Evolutionary conservation across 768 basidiomycete species (phyloP).

Genomic region (Suillus alpinus): DNA sequence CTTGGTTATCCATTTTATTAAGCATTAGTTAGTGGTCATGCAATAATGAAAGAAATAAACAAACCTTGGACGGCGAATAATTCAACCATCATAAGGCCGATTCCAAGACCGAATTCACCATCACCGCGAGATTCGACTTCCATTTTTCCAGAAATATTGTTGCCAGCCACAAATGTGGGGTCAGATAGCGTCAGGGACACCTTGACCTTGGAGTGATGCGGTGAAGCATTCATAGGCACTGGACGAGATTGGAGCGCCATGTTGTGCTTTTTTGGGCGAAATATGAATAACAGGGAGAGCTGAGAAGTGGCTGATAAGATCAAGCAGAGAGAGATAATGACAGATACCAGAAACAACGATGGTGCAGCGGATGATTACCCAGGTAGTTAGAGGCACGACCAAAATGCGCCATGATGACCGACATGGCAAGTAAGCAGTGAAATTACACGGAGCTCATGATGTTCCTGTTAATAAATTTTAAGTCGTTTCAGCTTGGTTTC

Average conservation of each 20-base stretch:
- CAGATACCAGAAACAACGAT: conserved; percentile 10
- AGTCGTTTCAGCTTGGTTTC: background rate
- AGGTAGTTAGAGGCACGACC: conserved; percentile 9
- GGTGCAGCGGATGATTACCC: conserved; percentile 1
- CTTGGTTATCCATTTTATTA: conserved; percentile 39
- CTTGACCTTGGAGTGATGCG: conserved; percentile 76
- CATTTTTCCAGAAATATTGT: conserved; percentile 68
- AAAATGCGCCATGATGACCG: conserved; percentile 13
- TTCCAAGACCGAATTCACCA: conserved; percentile 57
- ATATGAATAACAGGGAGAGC: background rate
- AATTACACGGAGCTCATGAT: conserved; percentile 19
- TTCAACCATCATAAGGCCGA: conserved; percentile 76
- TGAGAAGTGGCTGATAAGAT: background rate
- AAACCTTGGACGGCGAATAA: conserved; percentile 71
- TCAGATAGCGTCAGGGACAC: conserved; percentile 60
- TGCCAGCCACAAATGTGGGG: conserved; percentile 63
- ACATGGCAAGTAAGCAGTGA: conserved; percentile 1
- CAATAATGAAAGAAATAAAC: conserved; percentile 9
- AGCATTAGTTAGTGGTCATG: background rate
- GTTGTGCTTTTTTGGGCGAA: background rate
- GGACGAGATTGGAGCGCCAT: conserved; percentile 37
- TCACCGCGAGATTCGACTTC: conserved; percentile 79
- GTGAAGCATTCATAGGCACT: conserved; percentile 80
- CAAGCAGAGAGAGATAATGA: conserved; percentile 9
- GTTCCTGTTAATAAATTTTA: conserved; percentile 7